These are phyloP conservation scores for Rhipidocladum racemiflorum DNA, from an alignment of 176 grass and related monocot genomes.

Conservation along the genomic window DNA sequence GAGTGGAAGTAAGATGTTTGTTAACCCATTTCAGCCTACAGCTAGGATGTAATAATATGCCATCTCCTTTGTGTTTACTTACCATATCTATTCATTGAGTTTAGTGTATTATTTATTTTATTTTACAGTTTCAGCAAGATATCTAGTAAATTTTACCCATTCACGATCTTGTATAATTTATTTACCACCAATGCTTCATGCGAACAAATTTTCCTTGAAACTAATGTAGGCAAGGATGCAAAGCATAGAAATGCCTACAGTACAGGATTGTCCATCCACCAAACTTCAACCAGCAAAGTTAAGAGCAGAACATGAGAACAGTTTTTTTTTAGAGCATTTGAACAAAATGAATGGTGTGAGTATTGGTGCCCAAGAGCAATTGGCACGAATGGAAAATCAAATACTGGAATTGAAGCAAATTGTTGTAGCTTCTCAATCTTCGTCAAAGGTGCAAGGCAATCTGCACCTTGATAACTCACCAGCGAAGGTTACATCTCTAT, in stretches of 20 bases:
- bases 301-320: not conserved
- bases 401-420: not conserved
- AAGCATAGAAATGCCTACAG: conserved; percentile 2
- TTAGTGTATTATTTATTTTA: not conserved
- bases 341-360: not conserved
- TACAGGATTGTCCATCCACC: not conserved
- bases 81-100: not conserved
- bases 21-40: no score
- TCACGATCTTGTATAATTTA: not conserved
- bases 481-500: not conserved
- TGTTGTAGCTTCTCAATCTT: not conserved
- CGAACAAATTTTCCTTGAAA: not conserved
- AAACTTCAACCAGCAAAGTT: conserved; percentile 8
- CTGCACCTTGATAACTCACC: not conserved
- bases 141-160: not conserved
- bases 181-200: not conserved
- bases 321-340: no score
- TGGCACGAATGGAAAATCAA: not conserved
- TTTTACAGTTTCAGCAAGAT: not conserved
- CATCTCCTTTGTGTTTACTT: not conserved
- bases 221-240: conserved; percentile 21
- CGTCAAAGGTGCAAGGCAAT: not conserved
- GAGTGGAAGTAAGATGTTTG: not conserved
- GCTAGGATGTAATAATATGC: not conserved
- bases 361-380: not conserved